phyloP scores from a whole-genome alignment of 1,284 basidiomycete species.

The Porodaedalea pini region DNA sequence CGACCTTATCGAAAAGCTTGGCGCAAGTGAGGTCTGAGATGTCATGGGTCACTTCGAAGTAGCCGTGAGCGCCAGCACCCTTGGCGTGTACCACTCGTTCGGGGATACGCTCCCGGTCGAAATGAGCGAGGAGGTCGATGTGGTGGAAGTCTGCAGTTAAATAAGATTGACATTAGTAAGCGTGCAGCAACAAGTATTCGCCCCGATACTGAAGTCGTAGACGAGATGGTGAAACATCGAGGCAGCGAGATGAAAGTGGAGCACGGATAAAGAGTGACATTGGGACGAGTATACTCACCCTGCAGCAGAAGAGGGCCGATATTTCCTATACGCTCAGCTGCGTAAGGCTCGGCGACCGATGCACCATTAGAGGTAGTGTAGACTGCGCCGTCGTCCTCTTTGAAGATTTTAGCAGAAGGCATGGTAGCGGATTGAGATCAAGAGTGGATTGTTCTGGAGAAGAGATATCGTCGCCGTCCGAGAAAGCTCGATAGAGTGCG shows the following conservation, averaged over 20 bases:
- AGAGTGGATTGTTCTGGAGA: background rate
- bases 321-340: slow-evolving; percentile 69
- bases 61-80: slow-evolving; percentile 89
- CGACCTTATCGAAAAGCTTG: slow-evolving; percentile 65
- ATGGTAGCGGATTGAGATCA: slow-evolving; percentile 34
- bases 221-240: slow-evolving; percentile 20
- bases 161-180: background rate
- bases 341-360: slow-evolving; percentile 69
- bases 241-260: background rate
- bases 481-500: background rate
- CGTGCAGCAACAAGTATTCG: background rate
- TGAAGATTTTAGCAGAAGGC: slow-evolving; percentile 62
- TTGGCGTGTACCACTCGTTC: slow-evolving; percentile 91
- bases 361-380: slow-evolving; percentile 88
- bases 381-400: slow-evolving; percentile 51
- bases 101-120: slow-evolving; percentile 92
- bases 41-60: slow-evolving; percentile 83
- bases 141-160: slow-evolving; percentile 75
- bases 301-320: slow-evolving; percentile 85
- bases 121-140: slow-evolving; percentile 86
- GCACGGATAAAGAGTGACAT: slow-evolving; percentile 16
- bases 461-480: too few relatives aligned
- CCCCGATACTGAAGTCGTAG: background rate
- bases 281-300: slow-evolving; percentile 40
- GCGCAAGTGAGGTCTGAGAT: slow-evolving; percentile 79